These are phyloP conservation scores for Talaromyces rugulosus DNA, from an alignment of 2,329 filamentous ascomycete species.

Conservation along the genomic window DNA sequence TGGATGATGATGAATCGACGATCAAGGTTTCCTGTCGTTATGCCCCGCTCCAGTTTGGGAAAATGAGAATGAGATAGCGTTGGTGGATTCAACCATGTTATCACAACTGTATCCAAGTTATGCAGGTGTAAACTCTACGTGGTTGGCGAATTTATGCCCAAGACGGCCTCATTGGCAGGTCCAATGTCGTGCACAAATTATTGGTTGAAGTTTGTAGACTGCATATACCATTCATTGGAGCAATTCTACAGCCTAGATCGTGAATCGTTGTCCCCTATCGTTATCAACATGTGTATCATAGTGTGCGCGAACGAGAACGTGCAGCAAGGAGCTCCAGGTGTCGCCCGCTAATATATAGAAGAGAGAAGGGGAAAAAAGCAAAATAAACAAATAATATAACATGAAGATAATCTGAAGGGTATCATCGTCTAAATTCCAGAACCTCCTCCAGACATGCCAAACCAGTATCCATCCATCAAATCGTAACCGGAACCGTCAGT, in stretches of 20 bases:
- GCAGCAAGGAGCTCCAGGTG: background rate
- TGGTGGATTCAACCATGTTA: background rate
- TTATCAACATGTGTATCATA: background rate
- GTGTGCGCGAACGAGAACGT: background rate
- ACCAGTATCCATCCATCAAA: conserved; percentile 54
- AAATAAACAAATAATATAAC: background rate
- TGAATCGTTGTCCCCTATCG: background rate
- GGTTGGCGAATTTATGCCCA: background rate
- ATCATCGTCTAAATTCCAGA: conserved; percentile 13
- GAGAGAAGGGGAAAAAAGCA: background rate
- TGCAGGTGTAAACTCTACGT: background rate
- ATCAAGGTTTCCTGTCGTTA: background rate
- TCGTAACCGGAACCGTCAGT: conserved; percentile 43
- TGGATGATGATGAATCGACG: background rate
- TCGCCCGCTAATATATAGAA: background rate
- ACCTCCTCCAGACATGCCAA: conserved; percentile 36
- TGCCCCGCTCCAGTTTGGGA: background rate
- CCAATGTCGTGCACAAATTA: background rate
- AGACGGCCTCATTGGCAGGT: conserved; percentile 1
- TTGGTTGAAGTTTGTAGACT: background rate
- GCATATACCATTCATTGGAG: background rate
- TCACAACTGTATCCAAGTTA: background rate
- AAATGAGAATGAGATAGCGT: background rate
- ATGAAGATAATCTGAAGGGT: conserved; percentile 6
- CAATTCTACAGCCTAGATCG: background rate